Conservation (phyloP, 1,284 basidiomycete species). For the Ceratobasidium sp. region DNA sequence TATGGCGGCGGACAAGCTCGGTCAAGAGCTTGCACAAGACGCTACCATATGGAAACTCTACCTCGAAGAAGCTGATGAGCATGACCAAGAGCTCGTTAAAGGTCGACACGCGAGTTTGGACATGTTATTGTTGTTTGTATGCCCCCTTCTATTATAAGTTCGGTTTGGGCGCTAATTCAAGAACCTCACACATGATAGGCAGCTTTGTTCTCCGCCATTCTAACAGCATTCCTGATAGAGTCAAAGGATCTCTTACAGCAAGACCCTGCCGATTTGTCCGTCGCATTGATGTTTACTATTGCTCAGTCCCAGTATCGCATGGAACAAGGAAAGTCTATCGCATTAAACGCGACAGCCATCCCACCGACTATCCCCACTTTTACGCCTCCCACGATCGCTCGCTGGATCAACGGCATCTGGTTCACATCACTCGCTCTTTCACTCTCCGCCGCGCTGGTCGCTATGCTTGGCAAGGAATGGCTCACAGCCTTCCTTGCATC, state of each 20-base stretch:
- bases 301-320: constrained; percentile 5
- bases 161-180: too few relatives aligned
- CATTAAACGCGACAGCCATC: neutral
- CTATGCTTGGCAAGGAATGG: constrained; percentile 35
- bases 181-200: neutral
- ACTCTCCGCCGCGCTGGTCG: neutral
- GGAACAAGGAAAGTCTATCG: neutral
- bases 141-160: neutral
- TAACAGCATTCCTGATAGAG: constrained; percentile 36
- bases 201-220: constrained; percentile 34
- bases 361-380: neutral
- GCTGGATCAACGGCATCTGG: constrained; percentile 20
- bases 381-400: neutral
- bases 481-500: neutral
- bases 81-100: constrained; percentile 18
- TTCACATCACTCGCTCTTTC: constrained; percentile 21
- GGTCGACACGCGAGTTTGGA: constrained; percentile 11
- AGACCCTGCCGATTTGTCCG: neutral
- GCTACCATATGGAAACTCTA: constrained; percentile 6
- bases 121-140: constrained; percentile 20
- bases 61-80: constrained; percentile 7
- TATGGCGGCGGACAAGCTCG: constrained; percentile 4
- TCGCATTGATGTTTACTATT: neutral
- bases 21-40: neutral
- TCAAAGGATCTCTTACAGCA: neutral